These are phyloP conservation scores for Naematelia aurantialba DNA, from an alignment of 768 basidiomycete genomes.

Conservation along the genomic window DNA sequence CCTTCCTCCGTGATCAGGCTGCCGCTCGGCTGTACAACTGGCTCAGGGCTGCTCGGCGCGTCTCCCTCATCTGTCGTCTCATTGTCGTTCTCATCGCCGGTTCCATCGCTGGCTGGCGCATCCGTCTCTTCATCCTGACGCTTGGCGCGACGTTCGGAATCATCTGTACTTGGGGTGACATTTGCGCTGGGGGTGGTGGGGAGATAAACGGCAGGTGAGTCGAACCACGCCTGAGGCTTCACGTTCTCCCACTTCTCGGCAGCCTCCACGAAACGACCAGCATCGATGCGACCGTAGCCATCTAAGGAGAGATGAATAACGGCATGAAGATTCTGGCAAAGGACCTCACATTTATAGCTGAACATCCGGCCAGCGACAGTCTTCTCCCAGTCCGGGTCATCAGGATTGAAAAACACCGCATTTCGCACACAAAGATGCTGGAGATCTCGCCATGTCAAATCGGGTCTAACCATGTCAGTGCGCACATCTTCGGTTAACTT, in stretches of 20 bases:
- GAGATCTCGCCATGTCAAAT: conserved; percentile 92
- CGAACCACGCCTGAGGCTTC: conserved; percentile 90
- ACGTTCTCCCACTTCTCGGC: conserved; percentile 79
- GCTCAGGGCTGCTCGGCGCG: conserved; percentile 21
- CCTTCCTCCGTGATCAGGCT: conserved; percentile 62
- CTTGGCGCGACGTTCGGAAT: conserved; percentile 52
- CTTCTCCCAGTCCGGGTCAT: conserved; percentile 90
- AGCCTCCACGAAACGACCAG: conserved; percentile 71
- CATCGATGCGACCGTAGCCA: conserved; percentile 86
- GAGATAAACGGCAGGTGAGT: conserved; percentile 61
- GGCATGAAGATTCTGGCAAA: neutral
- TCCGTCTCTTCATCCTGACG: conserved; percentile 52
- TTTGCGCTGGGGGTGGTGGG: conserved; percentile 18
- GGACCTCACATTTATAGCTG: conserved; percentile 71
- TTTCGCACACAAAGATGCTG: conserved; percentile 81
- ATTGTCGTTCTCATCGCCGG: conserved; percentile 7
- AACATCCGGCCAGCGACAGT: conserved; percentile 66
- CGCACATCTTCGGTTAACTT: neutral
- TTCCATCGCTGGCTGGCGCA: conserved; percentile 1
- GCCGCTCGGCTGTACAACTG: conserved; percentile 57
- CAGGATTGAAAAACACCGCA: conserved; percentile 71
- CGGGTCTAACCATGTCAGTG: conserved; percentile 60
- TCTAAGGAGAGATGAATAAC: conserved; percentile 46
- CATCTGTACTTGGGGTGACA: conserved; percentile 42
- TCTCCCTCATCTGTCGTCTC: conserved; percentile 1